Conservation (phyloP, 1,284 basidiomycete genomes). For the Inonotus hispidus region DNA sequence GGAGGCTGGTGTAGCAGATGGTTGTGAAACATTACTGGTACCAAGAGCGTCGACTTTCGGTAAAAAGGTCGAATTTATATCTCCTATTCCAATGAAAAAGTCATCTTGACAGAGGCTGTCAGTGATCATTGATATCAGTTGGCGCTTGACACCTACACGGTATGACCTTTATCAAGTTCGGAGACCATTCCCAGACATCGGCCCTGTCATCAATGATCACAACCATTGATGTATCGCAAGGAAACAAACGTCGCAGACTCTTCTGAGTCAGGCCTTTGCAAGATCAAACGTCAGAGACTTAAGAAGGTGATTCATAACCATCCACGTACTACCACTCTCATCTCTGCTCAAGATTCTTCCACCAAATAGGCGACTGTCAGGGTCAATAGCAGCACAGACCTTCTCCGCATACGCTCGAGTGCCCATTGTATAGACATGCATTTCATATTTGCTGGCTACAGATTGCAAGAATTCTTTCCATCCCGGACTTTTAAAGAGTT, state of each 20-base stretch:
- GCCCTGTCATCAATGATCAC: slow-evolving; percentile 98
- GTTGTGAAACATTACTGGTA: slow-evolving; percentile 23
- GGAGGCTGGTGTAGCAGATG: slow-evolving; percentile 15
- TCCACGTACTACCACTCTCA: slow-evolving; percentile 83
- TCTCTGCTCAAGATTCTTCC: slow-evolving; percentile 88
- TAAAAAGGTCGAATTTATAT: slow-evolving; percentile 93
- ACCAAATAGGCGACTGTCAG: slow-evolving; percentile 80
- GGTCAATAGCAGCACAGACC: slow-evolving; percentile 92
- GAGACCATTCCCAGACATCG: slow-evolving; percentile 96
- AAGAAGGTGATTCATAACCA: not conserved
- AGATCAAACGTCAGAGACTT: not conserved
- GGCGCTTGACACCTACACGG: slow-evolving; percentile 64
- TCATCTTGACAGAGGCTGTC: slow-evolving; percentile 58
- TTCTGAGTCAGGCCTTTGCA: slow-evolving; percentile 80
- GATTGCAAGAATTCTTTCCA: slow-evolving; percentile 71
- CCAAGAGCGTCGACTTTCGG: slow-evolving; percentile 64
- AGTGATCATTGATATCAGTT: slow-evolving; percentile 12
- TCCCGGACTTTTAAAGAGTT: slow-evolving; percentile 64
- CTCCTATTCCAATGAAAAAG: slow-evolving; percentile 98
- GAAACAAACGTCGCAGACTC: slow-evolving; percentile 86
- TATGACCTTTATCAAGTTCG: slow-evolving; percentile 93
- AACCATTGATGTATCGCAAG: slow-evolving; percentile 97
- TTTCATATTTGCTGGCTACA: slow-evolving; percentile 82
- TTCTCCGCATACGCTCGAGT: slow-evolving; percentile 95
- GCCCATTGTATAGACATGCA: slow-evolving; percentile 99